Base-by-base conservation (phyloP, 371 early-diverging fungal species). In the Syncephalastrum monosporum region DNA sequence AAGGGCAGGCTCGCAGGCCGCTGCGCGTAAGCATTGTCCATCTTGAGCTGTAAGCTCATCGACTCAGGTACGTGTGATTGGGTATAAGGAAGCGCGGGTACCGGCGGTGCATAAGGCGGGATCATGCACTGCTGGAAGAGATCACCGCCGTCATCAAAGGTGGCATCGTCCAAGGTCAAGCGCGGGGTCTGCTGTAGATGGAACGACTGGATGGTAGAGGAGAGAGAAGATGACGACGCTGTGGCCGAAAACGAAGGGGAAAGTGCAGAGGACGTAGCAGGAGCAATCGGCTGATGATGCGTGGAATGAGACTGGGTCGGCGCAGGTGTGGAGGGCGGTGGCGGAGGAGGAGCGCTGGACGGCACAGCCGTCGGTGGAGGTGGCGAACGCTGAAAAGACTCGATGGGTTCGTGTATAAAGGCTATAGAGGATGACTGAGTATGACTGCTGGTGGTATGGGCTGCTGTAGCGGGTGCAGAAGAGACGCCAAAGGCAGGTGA, bases 401-500 rank as follows among this genome's bases (percentile, higher is more conserved):
- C 58, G 23, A 50, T 52, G 3, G 56, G 51, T 19, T 61, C 61
- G 23, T 61, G 61, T n/a, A 61, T 24, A 52, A 61, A 61, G 3
- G 61, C 46, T 16, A 33, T 33, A 33, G 38, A 10, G 10, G 38
- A 10, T 10, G 38, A 33, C 38, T 33, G 38, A 12, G 38, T 10
- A 10, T 33, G 4, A 29, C 55, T 56, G 24, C 15, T 46, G 8
- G 56, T 61, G n/a, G 56, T 43, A 46, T 42, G 49, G 23, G 47
- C 41, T 15, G 48, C 16, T 10, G 53, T 48, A 12, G 24, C 41
- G 17, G 54, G 33, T 2, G 42, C 42, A 41, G 42, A n/a, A 12
- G 52, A 33, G 38, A 33, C 38, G 12, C 5, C 38, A 10, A 12
- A 33, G 10, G 12, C 38, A 33, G 38, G 38, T 6, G 38, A 8